Evolutionary conservation across 75 land plant species (phyloP).

Genomic region (Chamaecyparis obtusa): DNA sequence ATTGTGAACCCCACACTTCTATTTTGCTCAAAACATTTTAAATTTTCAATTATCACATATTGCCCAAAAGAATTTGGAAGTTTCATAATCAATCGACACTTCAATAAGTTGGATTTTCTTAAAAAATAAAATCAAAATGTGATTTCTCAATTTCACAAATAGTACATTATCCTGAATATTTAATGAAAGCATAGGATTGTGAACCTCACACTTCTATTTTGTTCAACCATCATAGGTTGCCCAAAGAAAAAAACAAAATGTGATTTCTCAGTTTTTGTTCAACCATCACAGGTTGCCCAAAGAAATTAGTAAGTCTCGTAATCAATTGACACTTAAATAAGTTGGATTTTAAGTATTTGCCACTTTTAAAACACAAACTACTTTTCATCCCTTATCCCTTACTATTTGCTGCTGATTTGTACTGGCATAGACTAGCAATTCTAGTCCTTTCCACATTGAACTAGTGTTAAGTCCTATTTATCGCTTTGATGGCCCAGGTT

Average conservation of each 20-base stretch:
- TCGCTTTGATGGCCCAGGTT: background rate
- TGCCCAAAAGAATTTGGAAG: background rate
- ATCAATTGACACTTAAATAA: background rate
- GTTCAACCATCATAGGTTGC: background rate
- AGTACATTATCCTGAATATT: background rate
- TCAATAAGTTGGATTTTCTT: background rate
- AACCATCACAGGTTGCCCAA: background rate
- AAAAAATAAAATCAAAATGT: background rate
- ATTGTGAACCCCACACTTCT: background rate
- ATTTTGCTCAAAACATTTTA: background rate
- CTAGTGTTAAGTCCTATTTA: background rate
- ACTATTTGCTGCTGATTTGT: background rate
- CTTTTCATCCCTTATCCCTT: background rate
- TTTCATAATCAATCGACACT: background rate
- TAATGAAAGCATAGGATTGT: background rate
- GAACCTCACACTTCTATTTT: background rate
- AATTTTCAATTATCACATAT: background rate
- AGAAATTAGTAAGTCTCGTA: background rate
- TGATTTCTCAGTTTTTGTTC: too few relatives aligned
- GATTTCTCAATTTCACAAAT: background rate
- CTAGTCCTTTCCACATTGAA: background rate
- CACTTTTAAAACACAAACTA: background rate
- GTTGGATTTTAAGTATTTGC: background rate
- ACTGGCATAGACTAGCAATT: background rate
- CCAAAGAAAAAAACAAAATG: too few relatives aligned